Evolutionary conservation across 345 rosid species (phyloP), one percentile per base, ranked within the genome.

Genomic region (Boechera retrofracta): DNA sequence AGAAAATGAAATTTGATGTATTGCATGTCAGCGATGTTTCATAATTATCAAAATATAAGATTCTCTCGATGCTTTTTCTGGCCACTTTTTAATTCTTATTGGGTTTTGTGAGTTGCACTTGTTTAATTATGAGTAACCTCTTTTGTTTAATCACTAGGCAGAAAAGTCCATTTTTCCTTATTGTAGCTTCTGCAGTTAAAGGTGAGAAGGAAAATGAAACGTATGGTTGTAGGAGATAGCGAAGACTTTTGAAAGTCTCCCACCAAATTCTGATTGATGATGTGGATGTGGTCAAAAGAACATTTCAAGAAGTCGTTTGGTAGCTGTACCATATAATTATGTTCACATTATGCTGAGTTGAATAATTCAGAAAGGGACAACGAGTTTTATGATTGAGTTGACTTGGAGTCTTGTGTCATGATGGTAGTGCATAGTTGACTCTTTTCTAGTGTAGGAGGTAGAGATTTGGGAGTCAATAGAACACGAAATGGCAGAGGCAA

Each of bases 401-500:
- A 73, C 70, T 63, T 61, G 52, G 49, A 72, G 11, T 61, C 61
- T 41, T 73, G 26, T 64, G 47, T 10, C n/a, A 33, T 64, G 45
- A 54, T 48, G 56, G 41, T 53, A 53, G 26, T 65, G 57, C 13
- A 28, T 33, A 65, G 21, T 35, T 66, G 65, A 74, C 31, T 57
- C 16, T 35, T 49, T 49, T 35, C 28, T 73, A 56, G 49, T 28
- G 57, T 65, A 69, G 7, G 45, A 49, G 21, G 58, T 52, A 42
- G 12, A 56, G 15, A 45, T 5, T 7, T 56, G 58, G 31, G 48
- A 56, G 8, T 64, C 54, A 73, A 28, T 56, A 59, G 35, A 71
- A 71, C 66, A 55, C 5, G 54, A 49, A 77, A 81, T 78, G 82
- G 77, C 79, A 33, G 86, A 78, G 56, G 79, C 74, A 49, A 76